phyloP scores from a whole-genome alignment of 495 filamentous ascomycete species.

The Aspergillus cristatus region DNA sequence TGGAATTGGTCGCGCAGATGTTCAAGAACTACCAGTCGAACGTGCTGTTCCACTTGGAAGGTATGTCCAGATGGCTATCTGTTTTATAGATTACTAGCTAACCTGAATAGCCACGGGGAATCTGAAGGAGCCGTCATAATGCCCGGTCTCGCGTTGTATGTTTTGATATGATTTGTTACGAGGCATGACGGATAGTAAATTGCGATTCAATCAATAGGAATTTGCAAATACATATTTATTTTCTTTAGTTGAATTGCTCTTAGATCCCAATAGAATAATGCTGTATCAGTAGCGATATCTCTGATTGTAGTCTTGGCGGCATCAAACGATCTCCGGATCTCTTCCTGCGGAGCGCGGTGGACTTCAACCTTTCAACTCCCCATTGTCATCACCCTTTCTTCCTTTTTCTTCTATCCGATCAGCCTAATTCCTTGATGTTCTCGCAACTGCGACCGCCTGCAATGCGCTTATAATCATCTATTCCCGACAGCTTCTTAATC shows the following conservation, averaged over 20 bases:
- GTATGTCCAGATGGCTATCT: slow-evolving; percentile 32
- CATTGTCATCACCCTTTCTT: background rate
- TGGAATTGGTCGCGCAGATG: slow-evolving; percentile 97
- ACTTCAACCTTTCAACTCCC: slow-evolving; percentile 3
- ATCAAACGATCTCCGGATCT: slow-evolving; percentile 10
- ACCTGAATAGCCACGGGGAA: slow-evolving; percentile 64
- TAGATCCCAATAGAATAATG: too few relatives aligned
- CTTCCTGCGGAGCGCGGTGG: slow-evolving; percentile 7
- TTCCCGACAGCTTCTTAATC: slow-evolving; percentile 18
- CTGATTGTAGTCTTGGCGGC: slow-evolving; percentile 10
- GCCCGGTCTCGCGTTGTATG: too few relatives aligned
- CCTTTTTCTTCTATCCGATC: background rate
- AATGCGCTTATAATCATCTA: slow-evolving; percentile 24
- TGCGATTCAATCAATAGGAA: too few relatives aligned
- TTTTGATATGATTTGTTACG: background rate
- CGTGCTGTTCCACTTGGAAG: slow-evolving; percentile 94
- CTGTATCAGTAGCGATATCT: background rate
- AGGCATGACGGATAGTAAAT: too few relatives aligned
- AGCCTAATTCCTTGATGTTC: background rate
- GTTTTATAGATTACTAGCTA: slow-evolving; percentile 2
- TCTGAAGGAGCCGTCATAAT: slow-evolving; percentile 65
- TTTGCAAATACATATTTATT: too few relatives aligned
- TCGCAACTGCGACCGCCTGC: slow-evolving; percentile 11
- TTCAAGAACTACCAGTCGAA: slow-evolving; percentile 99
- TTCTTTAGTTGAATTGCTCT: too few relatives aligned